phyloP scores from a whole-genome alignment of 768 basidiomycete species.

The Termitomyces sp. region DNA sequence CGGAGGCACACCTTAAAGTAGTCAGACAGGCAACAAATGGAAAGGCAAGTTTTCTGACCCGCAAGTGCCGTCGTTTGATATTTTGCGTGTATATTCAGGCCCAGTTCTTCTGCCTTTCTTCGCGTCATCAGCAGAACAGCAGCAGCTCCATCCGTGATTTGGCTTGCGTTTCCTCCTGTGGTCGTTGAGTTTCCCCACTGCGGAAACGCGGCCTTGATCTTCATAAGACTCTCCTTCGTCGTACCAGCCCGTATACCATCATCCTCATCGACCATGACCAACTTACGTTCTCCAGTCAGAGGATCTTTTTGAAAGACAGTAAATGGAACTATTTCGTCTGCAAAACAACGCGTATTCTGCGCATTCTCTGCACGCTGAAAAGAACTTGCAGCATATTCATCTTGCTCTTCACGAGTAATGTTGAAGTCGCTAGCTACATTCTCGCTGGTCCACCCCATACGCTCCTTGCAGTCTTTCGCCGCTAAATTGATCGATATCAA shows the following conservation, averaged over 20 bases:
- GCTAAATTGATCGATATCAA: constrained; percentile 48
- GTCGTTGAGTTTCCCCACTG: constrained; percentile 73
- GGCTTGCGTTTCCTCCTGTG: constrained; percentile 84
- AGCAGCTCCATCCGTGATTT: constrained; percentile 81
- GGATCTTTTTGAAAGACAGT: constrained; percentile 57
- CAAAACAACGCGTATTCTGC: constrained; percentile 59
- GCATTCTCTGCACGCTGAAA: constrained; percentile 78
- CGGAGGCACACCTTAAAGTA: constrained; percentile 56
- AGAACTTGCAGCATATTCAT: constrained; percentile 66
- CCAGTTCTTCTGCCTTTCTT: constrained; percentile 69
- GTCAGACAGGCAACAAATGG: not conserved
- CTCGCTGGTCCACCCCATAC: constrained; percentile 90
- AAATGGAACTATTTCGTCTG: constrained; percentile 71
- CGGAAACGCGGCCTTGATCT: constrained; percentile 73
- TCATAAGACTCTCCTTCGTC: constrained; percentile 55
- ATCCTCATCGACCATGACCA: constrained; percentile 58
- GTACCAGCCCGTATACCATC: constrained; percentile 78
- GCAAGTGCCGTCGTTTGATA: constrained; percentile 67
- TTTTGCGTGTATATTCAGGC: constrained; percentile 70
- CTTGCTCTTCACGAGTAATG: constrained; percentile 71
- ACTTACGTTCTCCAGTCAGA: constrained; percentile 43
- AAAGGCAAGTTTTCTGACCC: constrained; percentile 30
- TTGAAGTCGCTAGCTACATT: constrained; percentile 75
- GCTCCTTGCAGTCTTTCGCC: constrained; percentile 56
- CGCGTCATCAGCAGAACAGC: constrained; percentile 79